These are phyloP conservation scores for Calonectria hongkongensis DNA, from an alignment of 2,329 filamentous ascomycete genomes.

Conservation along the genomic window DNA sequence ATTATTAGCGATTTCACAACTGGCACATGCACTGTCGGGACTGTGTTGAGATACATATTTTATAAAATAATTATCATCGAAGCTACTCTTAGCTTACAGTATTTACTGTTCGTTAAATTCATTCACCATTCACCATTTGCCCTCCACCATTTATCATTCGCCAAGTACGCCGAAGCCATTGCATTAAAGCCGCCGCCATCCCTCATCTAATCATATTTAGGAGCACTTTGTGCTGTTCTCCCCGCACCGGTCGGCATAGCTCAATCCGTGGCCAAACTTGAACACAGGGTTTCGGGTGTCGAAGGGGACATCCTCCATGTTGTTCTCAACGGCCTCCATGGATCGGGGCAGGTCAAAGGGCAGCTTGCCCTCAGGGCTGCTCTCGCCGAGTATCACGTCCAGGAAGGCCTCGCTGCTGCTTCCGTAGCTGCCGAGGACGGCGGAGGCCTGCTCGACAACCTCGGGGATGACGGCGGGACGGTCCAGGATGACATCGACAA, in stretches of 20 bases:
- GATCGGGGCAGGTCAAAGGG: slow-evolving; percentile 61
- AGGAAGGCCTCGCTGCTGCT: slow-evolving; percentile 63
- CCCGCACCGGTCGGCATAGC: slow-evolving; percentile 11
- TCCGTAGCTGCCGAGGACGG: slow-evolving; percentile 63
- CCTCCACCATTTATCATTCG: not conserved
- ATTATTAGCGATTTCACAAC: no score
- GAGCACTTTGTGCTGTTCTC: slow-evolving; percentile 4
- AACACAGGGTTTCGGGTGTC: slow-evolving; percentile 53
- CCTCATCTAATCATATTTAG: not conserved
- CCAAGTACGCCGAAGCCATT: not conserved
- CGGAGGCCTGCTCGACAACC: slow-evolving; percentile 60
- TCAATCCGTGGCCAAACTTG: slow-evolving; percentile 50
- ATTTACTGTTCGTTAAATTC: slow-evolving; percentile 19
- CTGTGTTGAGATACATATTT: not conserved
- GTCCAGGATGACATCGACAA: slow-evolving; percentile 65
- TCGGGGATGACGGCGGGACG: slow-evolving; percentile 65
- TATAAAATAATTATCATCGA: not conserved
- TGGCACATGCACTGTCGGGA: not conserved
- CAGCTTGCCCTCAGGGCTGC: slow-evolving; percentile 47
- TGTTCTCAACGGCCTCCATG: slow-evolving; percentile 61
- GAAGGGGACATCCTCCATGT: slow-evolving; percentile 51
- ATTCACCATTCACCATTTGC: not conserved
- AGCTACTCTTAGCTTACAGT: not conserved
- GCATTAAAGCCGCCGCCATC: not conserved
- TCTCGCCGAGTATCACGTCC: slow-evolving; percentile 63